Percentiles rank a stretch among this genome's conserved stretches.
phyloP scores from a whole-genome alignment of 306 rosid species.

The Cicer bijugum region DNA sequence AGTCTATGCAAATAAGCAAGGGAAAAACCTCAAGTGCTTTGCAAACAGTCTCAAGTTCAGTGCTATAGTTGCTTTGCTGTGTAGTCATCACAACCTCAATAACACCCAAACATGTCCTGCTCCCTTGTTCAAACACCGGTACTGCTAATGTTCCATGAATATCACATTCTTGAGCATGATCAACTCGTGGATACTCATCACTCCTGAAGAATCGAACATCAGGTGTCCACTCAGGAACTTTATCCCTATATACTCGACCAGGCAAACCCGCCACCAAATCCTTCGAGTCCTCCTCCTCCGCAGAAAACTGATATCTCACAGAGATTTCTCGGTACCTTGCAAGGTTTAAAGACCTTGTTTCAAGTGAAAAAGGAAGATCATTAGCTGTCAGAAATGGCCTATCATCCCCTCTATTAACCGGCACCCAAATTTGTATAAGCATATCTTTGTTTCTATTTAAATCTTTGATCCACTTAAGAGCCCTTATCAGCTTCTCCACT shows the following conservation, averaged over 20 bases:
- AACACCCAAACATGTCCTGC: constrained; percentile 83
- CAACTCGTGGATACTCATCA: constrained; percentile 82
- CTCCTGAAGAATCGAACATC: constrained; percentile 78
- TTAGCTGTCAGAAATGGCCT: constrained; percentile 64
- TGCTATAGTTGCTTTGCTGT: constrained; percentile 66
- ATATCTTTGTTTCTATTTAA: constrained; percentile 66
- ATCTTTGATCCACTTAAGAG: constrained; percentile 63
- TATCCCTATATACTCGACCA: constrained; percentile 73
- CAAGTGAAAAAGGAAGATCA: constrained; percentile 66
- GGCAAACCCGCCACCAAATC: constrained; percentile 72
- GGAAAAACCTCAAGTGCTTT: constrained; percentile 89
- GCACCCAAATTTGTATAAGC: constrained; percentile 90
- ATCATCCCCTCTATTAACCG: constrained; percentile 68
- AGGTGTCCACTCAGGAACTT: constrained; percentile 98
- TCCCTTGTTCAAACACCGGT: constrained; percentile 81
- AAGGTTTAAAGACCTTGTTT: constrained; percentile 61
- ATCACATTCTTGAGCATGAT: constrained; percentile 70
- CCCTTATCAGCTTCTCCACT: constrained; percentile 65
- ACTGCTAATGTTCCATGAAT: constrained; percentile 85
- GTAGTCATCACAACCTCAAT: constrained; percentile 85
- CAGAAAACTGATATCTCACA: constrained; percentile 60
- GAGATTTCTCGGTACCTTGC: constrained; percentile 73
- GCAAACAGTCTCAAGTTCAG: constrained; percentile 78
- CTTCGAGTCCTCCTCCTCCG: constrained; percentile 65
- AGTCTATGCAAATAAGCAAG: constrained; percentile 30